Evolutionary conservation across 2,329 filamentous ascomycete species (phyloP).

Genomic region (Cercospora sesami): DNA sequence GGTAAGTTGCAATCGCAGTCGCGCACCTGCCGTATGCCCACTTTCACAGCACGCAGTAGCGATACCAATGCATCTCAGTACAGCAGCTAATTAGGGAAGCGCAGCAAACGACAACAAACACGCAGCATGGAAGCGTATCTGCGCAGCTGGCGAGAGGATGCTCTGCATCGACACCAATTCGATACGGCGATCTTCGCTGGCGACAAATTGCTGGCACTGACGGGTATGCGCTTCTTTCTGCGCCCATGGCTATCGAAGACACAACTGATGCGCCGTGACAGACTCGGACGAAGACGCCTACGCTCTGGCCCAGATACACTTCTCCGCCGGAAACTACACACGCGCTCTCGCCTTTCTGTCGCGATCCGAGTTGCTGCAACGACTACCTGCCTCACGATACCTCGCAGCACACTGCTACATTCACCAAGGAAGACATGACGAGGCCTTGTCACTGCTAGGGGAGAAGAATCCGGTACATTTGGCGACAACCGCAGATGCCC

Average conservation of each 20-base stretch:
- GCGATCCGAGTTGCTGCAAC: conserved; percentile 75
- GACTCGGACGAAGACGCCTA: conserved; percentile 93
- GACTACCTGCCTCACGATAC: conserved; percentile 86
- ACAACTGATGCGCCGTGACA: conserved; percentile 42
- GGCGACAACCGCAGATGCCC: conserved; percentile 65
- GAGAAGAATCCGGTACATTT: conserved; percentile 93
- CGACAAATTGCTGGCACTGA: conserved; percentile 93
- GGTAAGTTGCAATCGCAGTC: conserved; percentile 12
- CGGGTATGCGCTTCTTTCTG: conserved; percentile 60
- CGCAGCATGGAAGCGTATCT: conserved; percentile 82
- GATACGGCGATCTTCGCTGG: conserved; percentile 96
- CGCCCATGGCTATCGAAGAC: background rate
- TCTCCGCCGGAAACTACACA: conserved; percentile 90
- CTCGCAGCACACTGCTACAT: conserved; percentile 92
- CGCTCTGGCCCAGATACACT: conserved; percentile 98
- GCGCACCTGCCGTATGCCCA: conserved; percentile 1
- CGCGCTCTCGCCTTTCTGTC: conserved; percentile 84
- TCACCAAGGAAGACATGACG: conserved; percentile 85
- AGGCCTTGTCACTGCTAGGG: conserved; percentile 81
- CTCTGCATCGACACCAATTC: conserved; percentile 92
- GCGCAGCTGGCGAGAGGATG: conserved; percentile 91
- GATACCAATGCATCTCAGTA: conserved; percentile 1
- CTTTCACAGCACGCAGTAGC: conserved; percentile 11
- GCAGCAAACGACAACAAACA: background rate
- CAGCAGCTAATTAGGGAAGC: background rate